phyloP scores from a whole-genome alignment of 352 stramenopile genomes.

The Phytophthora niederhauseri region DNA sequence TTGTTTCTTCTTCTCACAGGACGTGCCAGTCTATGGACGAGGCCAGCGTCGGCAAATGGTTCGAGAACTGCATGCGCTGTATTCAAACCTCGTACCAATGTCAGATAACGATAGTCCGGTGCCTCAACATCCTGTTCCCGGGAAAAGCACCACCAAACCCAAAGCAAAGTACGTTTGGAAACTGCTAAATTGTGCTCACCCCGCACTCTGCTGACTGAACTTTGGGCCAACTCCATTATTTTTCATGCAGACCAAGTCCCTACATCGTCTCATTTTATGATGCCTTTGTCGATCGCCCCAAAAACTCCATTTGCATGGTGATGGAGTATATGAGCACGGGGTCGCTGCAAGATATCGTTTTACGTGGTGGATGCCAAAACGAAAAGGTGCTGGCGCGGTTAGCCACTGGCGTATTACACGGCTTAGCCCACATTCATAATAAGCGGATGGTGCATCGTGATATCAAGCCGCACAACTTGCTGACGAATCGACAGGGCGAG shows the following conservation, averaged over 20 bases:
- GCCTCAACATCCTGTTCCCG: constrained; percentile 18
- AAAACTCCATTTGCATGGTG: constrained; percentile 91
- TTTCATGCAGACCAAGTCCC: constrained; percentile 63
- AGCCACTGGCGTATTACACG: constrained; percentile 72
- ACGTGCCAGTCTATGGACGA: constrained; percentile 85
- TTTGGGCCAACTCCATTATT: constrained; percentile 6
- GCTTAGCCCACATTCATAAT: constrained; percentile 87
- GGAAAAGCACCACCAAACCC: constrained; percentile 33
- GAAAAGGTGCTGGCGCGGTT: constrained; percentile 84
- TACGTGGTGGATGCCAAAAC: constrained; percentile 79
- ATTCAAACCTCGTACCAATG: constrained; percentile 90
- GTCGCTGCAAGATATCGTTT: constrained; percentile 91
- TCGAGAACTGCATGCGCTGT: constrained; percentile 88
- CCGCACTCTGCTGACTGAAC: neutral
- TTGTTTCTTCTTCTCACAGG: constrained; percentile 35
- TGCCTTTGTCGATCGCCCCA: constrained; percentile 89
- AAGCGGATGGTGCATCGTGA: constrained; percentile 92
- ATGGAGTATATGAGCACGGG: constrained; percentile 95
- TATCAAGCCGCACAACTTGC: constrained; percentile 93
- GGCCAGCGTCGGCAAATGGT: constrained; percentile 91
- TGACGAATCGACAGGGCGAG: constrained; percentile 87
- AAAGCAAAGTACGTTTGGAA: constrained; percentile 47
- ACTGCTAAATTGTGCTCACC: neutral
- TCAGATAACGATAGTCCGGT: constrained; percentile 41
- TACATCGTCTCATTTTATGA: constrained; percentile 94